These are phyloP conservation scores for Starmerella vaccinii DNA, from an alignment of 805 yeast genomes.

Conservation along the genomic window DNA sequence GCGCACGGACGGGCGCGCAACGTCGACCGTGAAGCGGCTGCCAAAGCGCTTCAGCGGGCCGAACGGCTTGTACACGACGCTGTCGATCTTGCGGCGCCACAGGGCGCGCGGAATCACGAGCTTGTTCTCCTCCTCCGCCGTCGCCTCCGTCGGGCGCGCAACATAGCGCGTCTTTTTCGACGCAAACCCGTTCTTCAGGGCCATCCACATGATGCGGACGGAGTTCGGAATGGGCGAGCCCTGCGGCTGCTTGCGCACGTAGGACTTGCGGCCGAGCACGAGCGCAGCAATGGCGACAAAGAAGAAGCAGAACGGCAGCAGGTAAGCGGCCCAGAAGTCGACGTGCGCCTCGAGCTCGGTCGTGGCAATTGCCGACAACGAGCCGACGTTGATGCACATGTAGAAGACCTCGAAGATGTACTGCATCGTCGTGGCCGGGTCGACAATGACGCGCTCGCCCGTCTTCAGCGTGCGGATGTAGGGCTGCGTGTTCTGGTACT, in stretches of 20 bases:
- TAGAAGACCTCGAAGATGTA: slow-evolving; percentile 68
- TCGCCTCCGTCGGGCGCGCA: slow-evolving; percentile 2
- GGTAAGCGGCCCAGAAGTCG: slow-evolving; percentile 58
- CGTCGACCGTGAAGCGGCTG: slow-evolving; percentile 33
- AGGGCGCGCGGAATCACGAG: slow-evolving; percentile 1
- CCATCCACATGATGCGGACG: slow-evolving; percentile 39
- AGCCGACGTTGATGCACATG: slow-evolving; percentile 65
- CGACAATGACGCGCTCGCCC: slow-evolving; percentile 61
- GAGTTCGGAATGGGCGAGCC: slow-evolving; percentile 51
- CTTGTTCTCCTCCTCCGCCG: slow-evolving; percentile 5
- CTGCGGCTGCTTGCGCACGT: slow-evolving; percentile 50
- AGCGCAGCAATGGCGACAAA: slow-evolving; percentile 48
- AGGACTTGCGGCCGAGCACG: slow-evolving; percentile 42
- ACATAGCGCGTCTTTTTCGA: slow-evolving; percentile 10
- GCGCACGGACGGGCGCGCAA: slow-evolving; percentile 49
- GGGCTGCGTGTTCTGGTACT: slow-evolving; percentile 51
- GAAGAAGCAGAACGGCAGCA: slow-evolving; percentile 61
- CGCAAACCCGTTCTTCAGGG: slow-evolving; percentile 38
- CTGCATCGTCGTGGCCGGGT: slow-evolving; percentile 62
- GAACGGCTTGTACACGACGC: slow-evolving; percentile 12
- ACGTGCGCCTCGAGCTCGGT: slow-evolving; percentile 56
- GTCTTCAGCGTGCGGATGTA: slow-evolving; percentile 45
- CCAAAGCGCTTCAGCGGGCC: slow-evolving; percentile 16
- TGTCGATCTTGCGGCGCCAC: slow-evolving; percentile 8
- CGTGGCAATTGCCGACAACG: slow-evolving; percentile 65